These are phyloP conservation scores for Pseudopithomyces chartarum DNA, from an alignment of 2,329 filamentous ascomycete genomes.

Conservation along the genomic window DNA sequence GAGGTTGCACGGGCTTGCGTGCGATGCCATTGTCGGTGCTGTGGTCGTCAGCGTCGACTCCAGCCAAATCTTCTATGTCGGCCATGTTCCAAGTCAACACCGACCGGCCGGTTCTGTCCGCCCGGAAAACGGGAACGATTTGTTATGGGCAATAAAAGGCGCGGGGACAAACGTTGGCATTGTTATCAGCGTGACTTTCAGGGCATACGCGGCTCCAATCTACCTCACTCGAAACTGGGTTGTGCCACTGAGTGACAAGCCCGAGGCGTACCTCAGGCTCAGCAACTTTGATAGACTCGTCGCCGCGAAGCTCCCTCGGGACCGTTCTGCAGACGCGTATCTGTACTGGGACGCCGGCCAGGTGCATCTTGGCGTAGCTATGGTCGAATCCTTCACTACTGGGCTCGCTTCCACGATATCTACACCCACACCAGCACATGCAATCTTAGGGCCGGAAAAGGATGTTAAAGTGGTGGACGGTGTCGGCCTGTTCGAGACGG, in stretches of 20 bases:
- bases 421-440: constrained; percentile 9
- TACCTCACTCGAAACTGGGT: constrained; percentile 43
- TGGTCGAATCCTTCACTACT: constrained; percentile 49
- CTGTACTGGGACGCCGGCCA: constrained; percentile 56
- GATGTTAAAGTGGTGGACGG: constrained; percentile 50
- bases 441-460: constrained; percentile 43
- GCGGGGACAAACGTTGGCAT: constrained; percentile 66
- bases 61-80: constrained; percentile 56
- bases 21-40: constrained; percentile 65
- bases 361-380: constrained; percentile 59
- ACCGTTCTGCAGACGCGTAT: constrained; percentile 61
- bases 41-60: constrained; percentile 60
- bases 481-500: constrained; percentile 60
- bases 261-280: constrained; percentile 46
- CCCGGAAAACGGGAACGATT: constrained; percentile 55
- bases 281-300: constrained; percentile 47
- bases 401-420: constrained; percentile 10
- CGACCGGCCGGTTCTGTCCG: constrained; percentile 49
- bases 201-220: constrained; percentile 49
- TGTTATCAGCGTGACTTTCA: constrained; percentile 59
- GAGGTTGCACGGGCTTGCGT: constrained; percentile 61
- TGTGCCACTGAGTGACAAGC: constrained; percentile 26
- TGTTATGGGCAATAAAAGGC: constrained; percentile 64
- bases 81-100: constrained; percentile 55
- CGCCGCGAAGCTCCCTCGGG: constrained; percentile 47